Evolutionary conservation across 768 basidiomycete species (phyloP).

Genomic region (Lentinula boryana): DNA sequence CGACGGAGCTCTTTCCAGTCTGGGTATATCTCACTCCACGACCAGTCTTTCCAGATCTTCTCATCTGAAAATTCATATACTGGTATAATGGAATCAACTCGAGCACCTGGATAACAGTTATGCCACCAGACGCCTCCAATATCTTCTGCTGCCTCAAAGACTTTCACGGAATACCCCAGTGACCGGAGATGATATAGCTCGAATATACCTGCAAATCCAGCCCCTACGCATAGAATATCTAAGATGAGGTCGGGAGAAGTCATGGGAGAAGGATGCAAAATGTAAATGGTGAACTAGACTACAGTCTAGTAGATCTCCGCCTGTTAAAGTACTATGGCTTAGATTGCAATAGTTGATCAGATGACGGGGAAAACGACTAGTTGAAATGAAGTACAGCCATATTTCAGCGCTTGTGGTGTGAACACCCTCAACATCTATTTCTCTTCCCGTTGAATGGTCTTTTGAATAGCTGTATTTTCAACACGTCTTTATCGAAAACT

Average conservation of each 20-base stretch:
- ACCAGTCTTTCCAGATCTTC: slow-evolving; percentile 21
- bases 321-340: no score
- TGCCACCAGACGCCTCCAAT: slow-evolving; percentile 19
- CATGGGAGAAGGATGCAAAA: no score
- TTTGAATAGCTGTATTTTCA: no score
- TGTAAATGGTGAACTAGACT: no score
- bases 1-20: slow-evolving; percentile 12
- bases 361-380: no score
- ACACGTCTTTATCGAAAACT: no score
- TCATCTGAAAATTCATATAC: slow-evolving; percentile 18
- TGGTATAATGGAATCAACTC: slow-evolving; percentile 17
- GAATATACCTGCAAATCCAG: slow-evolving; percentile 19
- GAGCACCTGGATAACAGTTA: slow-evolving; percentile 21
- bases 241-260: neutral
- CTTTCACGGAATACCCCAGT: neutral
- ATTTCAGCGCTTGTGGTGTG: no score
- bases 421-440: no score
- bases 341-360: no score
- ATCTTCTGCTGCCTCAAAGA: slow-evolving; percentile 10
- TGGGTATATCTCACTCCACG: neutral
- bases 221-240: slow-evolving; percentile 19
- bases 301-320: no score
- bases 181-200: neutral
- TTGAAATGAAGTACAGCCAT: no score
- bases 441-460: no score